Conservation (phyloP, 139 green algal genomes). For the Closterium sp. region DNA sequence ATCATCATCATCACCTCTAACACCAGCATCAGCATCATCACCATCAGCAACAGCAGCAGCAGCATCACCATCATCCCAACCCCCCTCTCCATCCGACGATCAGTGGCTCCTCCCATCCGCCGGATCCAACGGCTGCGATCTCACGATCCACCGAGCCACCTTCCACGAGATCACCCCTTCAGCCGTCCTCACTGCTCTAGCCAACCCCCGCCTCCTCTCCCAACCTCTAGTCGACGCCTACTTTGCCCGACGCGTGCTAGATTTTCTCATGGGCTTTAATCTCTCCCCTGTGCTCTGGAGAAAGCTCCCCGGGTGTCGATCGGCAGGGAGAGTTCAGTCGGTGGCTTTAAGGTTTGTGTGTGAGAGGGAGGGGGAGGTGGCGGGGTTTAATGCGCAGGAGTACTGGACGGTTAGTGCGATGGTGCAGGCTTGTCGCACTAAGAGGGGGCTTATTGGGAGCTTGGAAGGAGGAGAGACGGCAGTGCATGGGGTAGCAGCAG, state of each 20-base stretch:
- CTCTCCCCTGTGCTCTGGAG: conserved; percentile 89
- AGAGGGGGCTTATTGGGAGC: background rate
- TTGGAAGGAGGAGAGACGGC: background rate
- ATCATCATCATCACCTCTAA: background rate
- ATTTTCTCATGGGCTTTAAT: conserved; percentile 91
- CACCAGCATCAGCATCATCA: background rate
- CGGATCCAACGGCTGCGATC: background rate
- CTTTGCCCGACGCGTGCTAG: conserved; percentile 77
- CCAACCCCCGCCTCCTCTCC: conserved; percentile 60
- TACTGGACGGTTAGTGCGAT: conserved; percentile 43
- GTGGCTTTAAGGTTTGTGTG: conserved; percentile 82
- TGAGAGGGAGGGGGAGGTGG: conserved; percentile 75
- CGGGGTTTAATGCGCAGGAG: conserved; percentile 61
- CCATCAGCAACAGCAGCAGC: background rate
- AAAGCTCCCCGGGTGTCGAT: conserved; percentile 68
- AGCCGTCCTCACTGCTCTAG: conserved; percentile 74
- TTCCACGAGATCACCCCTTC: conserved; percentile 53
- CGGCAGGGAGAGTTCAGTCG: conserved; percentile 77
- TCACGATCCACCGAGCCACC: background rate
- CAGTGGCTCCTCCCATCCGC: background rate
- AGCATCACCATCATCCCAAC: background rate
- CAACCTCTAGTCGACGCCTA: conserved; percentile 84
- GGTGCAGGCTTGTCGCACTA: background rate
- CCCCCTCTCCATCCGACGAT: background rate
- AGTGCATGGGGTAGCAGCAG: background rate